Percentiles rank a stretch among this genome's conserved stretches.
phyloP scores from a whole-genome alignment of 257 asterid species.

The Ehretia macrophylla region DNA sequence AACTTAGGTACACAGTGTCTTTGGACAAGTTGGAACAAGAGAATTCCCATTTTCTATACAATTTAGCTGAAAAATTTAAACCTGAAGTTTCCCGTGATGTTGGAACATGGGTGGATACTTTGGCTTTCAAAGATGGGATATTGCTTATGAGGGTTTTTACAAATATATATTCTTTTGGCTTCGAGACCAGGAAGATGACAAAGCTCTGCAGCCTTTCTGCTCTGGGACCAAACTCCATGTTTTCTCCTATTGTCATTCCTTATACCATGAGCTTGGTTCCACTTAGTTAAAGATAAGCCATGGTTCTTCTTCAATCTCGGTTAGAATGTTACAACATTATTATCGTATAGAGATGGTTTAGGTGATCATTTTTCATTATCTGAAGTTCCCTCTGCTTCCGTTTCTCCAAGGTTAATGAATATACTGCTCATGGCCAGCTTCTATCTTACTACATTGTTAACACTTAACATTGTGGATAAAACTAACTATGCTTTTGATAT shows the following conservation, averaged over 20 bases:
- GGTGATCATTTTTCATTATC: no score
- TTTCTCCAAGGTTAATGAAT: no score
- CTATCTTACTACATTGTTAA: no score
- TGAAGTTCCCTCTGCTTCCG: no score
- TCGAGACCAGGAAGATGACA: conserved; percentile 42
- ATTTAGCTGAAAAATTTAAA: conserved; percentile 26
- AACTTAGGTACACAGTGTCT: conserved; percentile 19
- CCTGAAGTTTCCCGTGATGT: neutral
- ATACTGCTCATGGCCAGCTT: no score
- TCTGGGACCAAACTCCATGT: conserved; percentile 40
- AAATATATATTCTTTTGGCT: conserved; percentile 26
- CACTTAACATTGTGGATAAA: no score
- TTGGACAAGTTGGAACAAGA: conserved; percentile 37
- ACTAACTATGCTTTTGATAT: no score
- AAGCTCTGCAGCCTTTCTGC: conserved; percentile 30
- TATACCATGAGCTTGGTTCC: conserved; percentile 64
- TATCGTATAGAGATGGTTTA: no score
- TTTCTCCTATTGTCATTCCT: conserved; percentile 49
- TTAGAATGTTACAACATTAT: no score
- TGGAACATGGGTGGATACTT: conserved; percentile 37
- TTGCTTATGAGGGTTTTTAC: conserved; percentile 40
- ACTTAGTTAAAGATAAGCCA: conserved; percentile 4
- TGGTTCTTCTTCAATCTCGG: no score
- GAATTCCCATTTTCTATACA: conserved; percentile 19
- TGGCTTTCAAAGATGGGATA: conserved; percentile 47